These are phyloP conservation scores for Protostelium mycophagum DNA, from an alignment of 78 protist genomes.

Conservation along the genomic window DNA sequence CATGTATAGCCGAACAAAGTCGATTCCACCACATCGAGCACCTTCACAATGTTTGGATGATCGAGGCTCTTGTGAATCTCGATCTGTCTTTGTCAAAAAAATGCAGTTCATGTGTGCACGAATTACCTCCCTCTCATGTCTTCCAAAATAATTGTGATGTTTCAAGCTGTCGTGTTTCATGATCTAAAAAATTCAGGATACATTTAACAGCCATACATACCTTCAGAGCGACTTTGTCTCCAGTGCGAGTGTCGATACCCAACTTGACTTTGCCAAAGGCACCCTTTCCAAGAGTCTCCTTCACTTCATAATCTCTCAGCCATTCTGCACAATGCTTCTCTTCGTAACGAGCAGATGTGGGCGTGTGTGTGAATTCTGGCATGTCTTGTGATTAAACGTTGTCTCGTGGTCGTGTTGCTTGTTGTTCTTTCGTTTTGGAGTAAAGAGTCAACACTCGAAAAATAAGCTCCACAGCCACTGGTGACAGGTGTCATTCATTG, in stretches of 20 bases:
- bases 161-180: not conserved
- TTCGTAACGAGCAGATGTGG: too few species aligned
- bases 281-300: not conserved
- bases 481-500: too few species aligned
- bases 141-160: not conserved
- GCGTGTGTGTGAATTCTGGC: too few species aligned
- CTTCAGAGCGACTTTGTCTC: not conserved
- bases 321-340: not conserved
- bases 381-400: too few species aligned
- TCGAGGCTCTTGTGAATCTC: not conserved
- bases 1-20: not conserved
- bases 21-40: not conserved
- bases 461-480: too few species aligned
- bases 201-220: not conserved
- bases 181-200: not conserved
- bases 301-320: not conserved
- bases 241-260: not conserved
- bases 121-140: not conserved
- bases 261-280: not conserved
- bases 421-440: too few species aligned
- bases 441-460: too few species aligned
- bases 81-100: slow-evolving; percentile 8
- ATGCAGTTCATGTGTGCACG: too few species aligned
- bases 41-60: slow-evolving; percentile 8
- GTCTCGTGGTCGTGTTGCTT: too few species aligned